Evolutionary conservation across 2,329 filamentous ascomycete genomes (phyloP).

Genomic region (Pseudogymnoascus sp.): DNA sequence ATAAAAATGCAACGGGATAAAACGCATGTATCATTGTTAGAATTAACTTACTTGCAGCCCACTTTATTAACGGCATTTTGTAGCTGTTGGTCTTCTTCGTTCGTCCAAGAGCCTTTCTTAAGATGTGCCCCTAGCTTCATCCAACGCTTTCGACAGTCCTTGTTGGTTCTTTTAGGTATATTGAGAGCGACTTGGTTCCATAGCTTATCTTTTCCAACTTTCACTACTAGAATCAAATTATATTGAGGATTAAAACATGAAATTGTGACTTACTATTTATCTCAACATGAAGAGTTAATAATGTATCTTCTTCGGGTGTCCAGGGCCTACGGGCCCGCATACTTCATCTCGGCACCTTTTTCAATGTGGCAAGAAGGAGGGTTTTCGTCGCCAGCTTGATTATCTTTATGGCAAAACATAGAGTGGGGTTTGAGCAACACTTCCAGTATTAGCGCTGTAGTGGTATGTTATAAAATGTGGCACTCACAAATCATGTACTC

Average conservation of each 20-base stretch:
- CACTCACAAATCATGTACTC: not conserved
- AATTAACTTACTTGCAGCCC: not conserved
- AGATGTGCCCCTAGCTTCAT: conserved; percentile 32
- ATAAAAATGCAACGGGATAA: not conserved
- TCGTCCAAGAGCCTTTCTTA: conserved; percentile 33
- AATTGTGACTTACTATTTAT: not conserved
- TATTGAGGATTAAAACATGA: not conserved
- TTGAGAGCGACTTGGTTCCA: conserved; percentile 32
- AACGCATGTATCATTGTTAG: not conserved
- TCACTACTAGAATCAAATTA: not conserved
- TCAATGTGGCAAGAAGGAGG: not conserved
- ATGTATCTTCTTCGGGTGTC: not conserved
- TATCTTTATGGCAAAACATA: not conserved
- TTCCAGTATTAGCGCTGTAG: not conserved
- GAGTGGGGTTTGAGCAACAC: not conserved
- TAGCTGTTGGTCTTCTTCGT: not conserved
- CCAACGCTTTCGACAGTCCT: conserved; percentile 38
- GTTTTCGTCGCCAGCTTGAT: not conserved
- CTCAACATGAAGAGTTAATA: not conserved
- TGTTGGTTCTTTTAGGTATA: conserved; percentile 35
- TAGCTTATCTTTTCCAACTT: not conserved
- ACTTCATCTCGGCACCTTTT: not conserved
- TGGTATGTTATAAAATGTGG: not conserved
- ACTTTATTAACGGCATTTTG: not conserved
- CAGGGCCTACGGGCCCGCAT: not conserved